A percentile compares a stretch with the other conserved stretches of the same genome.
These are phyloP conservation scores for Verticillium nonalfalfae DNA, from an alignment of 2,329 filamentous ascomycete genomes.

Conservation along the genomic window DNA sequence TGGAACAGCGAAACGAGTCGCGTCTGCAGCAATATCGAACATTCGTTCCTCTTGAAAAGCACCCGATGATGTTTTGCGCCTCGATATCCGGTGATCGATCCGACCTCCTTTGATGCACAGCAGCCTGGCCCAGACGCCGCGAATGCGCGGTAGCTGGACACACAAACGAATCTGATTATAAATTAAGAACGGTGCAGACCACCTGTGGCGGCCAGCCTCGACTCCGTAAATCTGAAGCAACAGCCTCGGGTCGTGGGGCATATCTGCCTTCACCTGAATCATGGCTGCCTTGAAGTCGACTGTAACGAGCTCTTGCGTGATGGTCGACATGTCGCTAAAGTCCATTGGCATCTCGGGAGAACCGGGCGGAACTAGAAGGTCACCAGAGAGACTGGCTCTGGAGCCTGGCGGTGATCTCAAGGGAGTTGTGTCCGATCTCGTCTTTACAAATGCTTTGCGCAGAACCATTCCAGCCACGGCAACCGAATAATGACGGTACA, in stretches of 20 bases:
- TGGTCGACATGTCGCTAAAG: slow-evolving; percentile 23
- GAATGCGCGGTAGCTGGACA: slow-evolving; percentile 79
- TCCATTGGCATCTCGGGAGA: slow-evolving; percentile 22
- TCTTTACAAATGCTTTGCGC: slow-evolving; percentile 58
- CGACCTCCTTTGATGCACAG: slow-evolving; percentile 76
- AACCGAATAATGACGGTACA: slow-evolving; percentile 88
- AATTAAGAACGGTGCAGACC: slow-evolving; percentile 75
- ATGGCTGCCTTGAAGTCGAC: slow-evolving; percentile 77
- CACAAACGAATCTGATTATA: slow-evolving; percentile 78
- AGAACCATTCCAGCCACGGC: slow-evolving; percentile 76
- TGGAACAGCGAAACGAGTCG: slow-evolving; percentile 80
- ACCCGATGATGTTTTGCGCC: slow-evolving; percentile 56
- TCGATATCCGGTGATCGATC: slow-evolving; percentile 72
- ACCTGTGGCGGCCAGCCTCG: slow-evolving; percentile 78
- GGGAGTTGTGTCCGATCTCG: slow-evolving; percentile 30
- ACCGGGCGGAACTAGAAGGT: slow-evolving; percentile 30
- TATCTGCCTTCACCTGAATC: slow-evolving; percentile 79
- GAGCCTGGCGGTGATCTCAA: slow-evolving; percentile 13
- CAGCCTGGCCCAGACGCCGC: slow-evolving; percentile 77
- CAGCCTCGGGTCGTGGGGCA: slow-evolving; percentile 84
- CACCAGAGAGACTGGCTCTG: slow-evolving; percentile 16
- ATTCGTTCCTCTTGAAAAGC: slow-evolving; percentile 67
- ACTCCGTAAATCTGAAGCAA: slow-evolving; percentile 85
- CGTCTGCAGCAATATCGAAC: slow-evolving; percentile 78
- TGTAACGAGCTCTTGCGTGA: slow-evolving; percentile 61